Evolutionary conservation across 129 eudicot genomes (phyloP).

Genomic region (Ambrosia artemisiifolia): DNA sequence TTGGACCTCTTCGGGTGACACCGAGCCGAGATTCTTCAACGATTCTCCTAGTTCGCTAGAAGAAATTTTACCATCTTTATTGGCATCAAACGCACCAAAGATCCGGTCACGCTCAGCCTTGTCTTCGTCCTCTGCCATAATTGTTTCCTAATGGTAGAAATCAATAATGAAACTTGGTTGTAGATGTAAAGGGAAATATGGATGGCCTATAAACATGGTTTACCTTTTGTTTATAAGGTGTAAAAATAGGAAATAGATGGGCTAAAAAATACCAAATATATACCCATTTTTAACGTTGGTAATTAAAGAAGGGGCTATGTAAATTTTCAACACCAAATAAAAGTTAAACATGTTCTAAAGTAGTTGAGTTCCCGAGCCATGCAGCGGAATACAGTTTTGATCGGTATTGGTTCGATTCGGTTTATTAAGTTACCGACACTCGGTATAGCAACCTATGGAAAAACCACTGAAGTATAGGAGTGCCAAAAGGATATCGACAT

Average conservation of each 20-base stretch:
- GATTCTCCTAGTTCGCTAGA: slow-evolving; percentile 72
- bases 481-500: too few species aligned
- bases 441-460: too few species aligned
- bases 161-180: background rate
- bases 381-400: too few species aligned
- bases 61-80: slow-evolving; percentile 80
- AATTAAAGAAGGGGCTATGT: background rate
- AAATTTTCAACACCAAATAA: background rate
- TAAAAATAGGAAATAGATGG: background rate
- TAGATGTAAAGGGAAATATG: background rate
- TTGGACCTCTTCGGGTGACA: slow-evolving; percentile 53
- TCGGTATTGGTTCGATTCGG: too few species aligned
- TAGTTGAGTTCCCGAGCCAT: background rate
- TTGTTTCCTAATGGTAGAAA: slow-evolving; percentile 1
- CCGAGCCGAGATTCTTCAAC: slow-evolving; percentile 60
- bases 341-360: background rate
- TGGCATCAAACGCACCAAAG: slow-evolving; percentile 69
- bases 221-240: slow-evolving; percentile 22
- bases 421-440: too few species aligned
- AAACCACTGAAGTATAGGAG: too few species aligned
- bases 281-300: background rate
- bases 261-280: background rate
- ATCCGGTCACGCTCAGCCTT: slow-evolving; percentile 57
- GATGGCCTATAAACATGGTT: slow-evolving; percentile 14
- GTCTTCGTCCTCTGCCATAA: slow-evolving; percentile 59